A percentile compares a stretch with the other conserved stretches of the same genome.
Conservation (phyloP, 2,329 filamentous ascomycete genomes). For the Incumbomyces lentus region DNA sequence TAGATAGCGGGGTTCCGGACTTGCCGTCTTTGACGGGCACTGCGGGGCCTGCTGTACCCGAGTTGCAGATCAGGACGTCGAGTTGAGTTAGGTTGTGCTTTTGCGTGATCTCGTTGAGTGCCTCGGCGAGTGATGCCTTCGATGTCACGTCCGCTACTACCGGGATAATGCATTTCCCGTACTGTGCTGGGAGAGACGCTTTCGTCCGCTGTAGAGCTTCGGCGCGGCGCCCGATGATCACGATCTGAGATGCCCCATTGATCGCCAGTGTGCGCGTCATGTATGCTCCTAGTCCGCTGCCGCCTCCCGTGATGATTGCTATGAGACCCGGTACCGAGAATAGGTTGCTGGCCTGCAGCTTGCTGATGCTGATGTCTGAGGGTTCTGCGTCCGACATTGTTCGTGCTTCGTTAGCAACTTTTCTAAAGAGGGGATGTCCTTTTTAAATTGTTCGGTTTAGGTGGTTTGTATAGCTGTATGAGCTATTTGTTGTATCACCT, state of each 20-base stretch:
- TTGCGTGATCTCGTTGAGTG: constrained; percentile 26
- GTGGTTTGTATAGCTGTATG: too few relatives aligned
- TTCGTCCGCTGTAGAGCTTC: constrained; percentile 34
- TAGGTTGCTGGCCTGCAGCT: constrained; percentile 21
- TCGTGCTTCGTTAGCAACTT: too few relatives aligned
- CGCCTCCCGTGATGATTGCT: constrained; percentile 44
- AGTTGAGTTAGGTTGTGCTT: constrained; percentile 30
- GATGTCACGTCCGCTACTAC: constrained; percentile 35
- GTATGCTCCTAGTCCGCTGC: constrained; percentile 34
- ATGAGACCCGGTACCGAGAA: constrained; percentile 44
- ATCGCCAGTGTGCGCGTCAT: constrained; percentile 33
- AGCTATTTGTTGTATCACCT: too few relatives aligned
- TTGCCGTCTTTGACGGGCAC: background rate
- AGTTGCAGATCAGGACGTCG: constrained; percentile 27
- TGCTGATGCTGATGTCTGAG: too few relatives aligned
- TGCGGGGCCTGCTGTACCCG: constrained; percentile 30
- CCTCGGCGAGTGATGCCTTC: constrained; percentile 20
- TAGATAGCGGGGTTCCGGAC: background rate
- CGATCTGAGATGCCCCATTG: constrained; percentile 43
- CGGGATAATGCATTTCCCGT: constrained; percentile 30
- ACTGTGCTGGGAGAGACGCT: constrained; percentile 21
- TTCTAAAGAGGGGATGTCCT: too few relatives aligned
- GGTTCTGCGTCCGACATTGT: constrained; percentile 3
- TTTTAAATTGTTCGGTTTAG: too few relatives aligned
- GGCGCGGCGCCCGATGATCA: constrained; percentile 41